Conservation (phyloP, 345 rosid species). For the Eucalyptus coolabah region DNA sequence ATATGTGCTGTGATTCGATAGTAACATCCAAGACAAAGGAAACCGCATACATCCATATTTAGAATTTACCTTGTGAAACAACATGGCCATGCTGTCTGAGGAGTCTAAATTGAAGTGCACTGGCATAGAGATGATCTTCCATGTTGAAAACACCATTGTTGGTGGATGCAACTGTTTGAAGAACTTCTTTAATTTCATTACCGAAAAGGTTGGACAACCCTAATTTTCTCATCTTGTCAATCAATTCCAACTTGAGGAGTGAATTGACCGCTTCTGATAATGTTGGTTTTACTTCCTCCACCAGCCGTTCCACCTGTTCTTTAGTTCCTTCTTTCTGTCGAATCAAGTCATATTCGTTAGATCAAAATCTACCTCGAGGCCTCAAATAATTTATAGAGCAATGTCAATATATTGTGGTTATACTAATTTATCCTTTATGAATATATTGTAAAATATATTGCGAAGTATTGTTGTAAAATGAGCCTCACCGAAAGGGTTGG, state of each 20-base stretch:
- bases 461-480: neutral
- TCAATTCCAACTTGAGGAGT: slow-evolving; percentile 13
- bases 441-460: neutral
- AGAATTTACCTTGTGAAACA: slow-evolving; percentile 21
- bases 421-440: neutral
- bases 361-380: neutral
- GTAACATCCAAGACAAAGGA: neutral
- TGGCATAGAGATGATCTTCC: slow-evolving; percentile 7
- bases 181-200: slow-evolving; percentile 12
- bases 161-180: neutral
- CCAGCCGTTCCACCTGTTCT: neutral
- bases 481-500: neutral
- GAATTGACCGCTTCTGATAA: slow-evolving; percentile 4
- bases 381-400: neutral
- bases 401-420: neutral
- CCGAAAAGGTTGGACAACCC: slow-evolving; percentile 15
- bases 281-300: slow-evolving; percentile 3
- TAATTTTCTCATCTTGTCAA: slow-evolving; percentile 19
- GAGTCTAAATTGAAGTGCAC: slow-evolving; percentile 26
- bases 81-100: slow-evolving; percentile 28
- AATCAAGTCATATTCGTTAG: neutral
- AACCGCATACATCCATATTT: neutral
- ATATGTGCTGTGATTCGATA: neutral
- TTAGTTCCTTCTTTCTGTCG: slow-evolving; percentile 8
- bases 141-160: neutral